Evolutionary conservation across 1,284 basidiomycete genomes (phyloP), one percentile per base, ranked within the genome.

Genomic region (Ustilago xerochloae): DNA sequence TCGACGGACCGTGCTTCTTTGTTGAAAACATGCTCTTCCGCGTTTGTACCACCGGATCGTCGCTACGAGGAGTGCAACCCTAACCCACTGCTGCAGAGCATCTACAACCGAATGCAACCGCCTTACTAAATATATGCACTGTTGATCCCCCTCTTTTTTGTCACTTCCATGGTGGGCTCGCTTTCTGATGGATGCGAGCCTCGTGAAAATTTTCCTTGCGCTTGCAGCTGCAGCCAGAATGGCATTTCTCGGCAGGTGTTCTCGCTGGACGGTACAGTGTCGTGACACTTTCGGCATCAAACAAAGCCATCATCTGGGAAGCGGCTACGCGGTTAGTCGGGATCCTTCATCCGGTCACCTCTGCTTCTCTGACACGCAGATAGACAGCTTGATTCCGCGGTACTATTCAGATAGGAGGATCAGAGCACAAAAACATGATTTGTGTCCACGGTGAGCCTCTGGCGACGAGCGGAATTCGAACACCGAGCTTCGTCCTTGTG

Each of bases 141-240:
- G 49, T 39, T 51, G 35, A 51, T 51, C 49, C 36, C 36, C 24
- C 24, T 35, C 24, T 28, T 51, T 50, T 50, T 18, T 33, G 8
- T 6, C 6, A 6, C 32, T 13, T 33, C 32, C 32, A n/a, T n/a
- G n/a, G n/a, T n/a, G n/a, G n/a, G n/a, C n/a, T n/a, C n/a, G n/a
- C n/a, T n/a, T n/a, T n/a, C n/a, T n/a, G n/a, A n/a, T n/a, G n/a
- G n/a, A 39, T 39, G 38, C 38, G 18, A 39, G 38, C 38, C 16
- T 8, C 16, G 33, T 35, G 33, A 35, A 9, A 8, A 35, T 35
- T 35, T 35, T 35, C 33, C 33, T 35, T 18, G 38, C n/a, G 38
- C 6, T 39, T 24, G 41, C 20, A 45, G 24, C 43, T 26, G 22
- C 26, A 45, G 28, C 15, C 6, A 29, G 16, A 28, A 29, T 33